These are phyloP conservation scores for Furcasterigmium furcatum DNA, from an alignment of 2,329 filamentous ascomycete species.

Conservation along the genomic window DNA sequence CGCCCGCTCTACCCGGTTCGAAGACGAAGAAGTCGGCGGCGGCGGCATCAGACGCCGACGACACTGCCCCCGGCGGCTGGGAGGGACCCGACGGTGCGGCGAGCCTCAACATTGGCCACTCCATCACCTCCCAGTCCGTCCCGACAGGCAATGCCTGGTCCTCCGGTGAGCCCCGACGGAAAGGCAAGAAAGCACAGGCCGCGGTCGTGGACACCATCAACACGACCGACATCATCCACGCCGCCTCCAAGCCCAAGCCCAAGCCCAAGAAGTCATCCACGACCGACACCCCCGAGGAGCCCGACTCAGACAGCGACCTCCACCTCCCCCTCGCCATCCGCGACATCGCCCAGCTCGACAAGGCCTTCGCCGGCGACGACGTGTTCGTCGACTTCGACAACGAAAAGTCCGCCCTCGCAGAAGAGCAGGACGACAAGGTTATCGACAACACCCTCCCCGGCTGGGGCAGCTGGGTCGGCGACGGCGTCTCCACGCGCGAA, in stretches of 20 bases:
- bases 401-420: constrained; percentile 71
- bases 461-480: constrained; percentile 90
- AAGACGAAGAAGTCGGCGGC: constrained; percentile 24
- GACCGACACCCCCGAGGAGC: constrained; percentile 22
- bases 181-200: constrained; percentile 29
- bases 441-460: constrained; percentile 84
- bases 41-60: constrained; percentile 15
- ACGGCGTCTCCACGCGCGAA: constrained; percentile 71
- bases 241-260: constrained; percentile 22
- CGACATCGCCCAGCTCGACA: constrained; percentile 68
- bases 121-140: constrained; percentile 16
- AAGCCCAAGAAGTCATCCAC: constrained; percentile 16
- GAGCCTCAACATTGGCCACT: constrained; percentile 16
- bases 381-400: constrained; percentile 75
- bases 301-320: constrained; percentile 34
- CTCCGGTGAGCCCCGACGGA: constrained; percentile 29
- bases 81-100: constrained; percentile 13
- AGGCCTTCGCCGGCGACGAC: constrained; percentile 85
- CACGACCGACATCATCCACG: constrained; percentile 21
- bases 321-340: constrained; percentile 56
- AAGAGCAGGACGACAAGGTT: constrained; percentile 79
- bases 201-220: constrained; percentile 37
- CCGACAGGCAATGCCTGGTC: constrained; percentile 39
- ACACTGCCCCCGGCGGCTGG: constrained; percentile 14
- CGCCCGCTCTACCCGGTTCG: constrained; percentile 21